A percentile compares a stretch with the other conserved stretches of the same genome.
Evolutionary conservation across 2,329 filamentous ascomycete genomes (phyloP).

Genomic region (Fonsecaea multimorphosa): DNA sequence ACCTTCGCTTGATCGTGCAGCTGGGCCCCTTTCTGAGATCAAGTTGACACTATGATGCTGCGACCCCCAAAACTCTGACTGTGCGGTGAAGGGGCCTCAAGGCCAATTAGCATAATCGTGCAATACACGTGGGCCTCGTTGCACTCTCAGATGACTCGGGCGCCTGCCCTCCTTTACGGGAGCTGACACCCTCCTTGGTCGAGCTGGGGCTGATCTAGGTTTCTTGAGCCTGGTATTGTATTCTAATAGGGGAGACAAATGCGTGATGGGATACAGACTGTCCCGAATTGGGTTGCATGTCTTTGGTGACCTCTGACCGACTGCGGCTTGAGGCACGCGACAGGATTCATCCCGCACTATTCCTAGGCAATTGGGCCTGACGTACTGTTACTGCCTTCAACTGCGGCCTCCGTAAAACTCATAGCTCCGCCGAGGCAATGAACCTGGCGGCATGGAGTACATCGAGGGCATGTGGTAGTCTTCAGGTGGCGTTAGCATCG

Average conservation of each 20-base stretch:
- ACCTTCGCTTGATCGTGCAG: conserved; percentile 10
- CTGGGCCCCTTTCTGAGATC: background rate
- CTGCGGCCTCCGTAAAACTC: conserved; percentile 34
- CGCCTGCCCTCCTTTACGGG: conserved; percentile 15
- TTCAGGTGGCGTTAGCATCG: conserved; percentile 31
- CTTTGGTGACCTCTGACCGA: background rate
- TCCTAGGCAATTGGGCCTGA: background rate
- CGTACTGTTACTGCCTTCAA: conserved; percentile 7
- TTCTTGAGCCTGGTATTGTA: background rate
- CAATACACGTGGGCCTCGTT: conserved; percentile 26
- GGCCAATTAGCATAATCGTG: conserved; percentile 26
- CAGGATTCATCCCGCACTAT: conserved; percentile 14
- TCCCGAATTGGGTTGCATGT: conserved; percentile 2
- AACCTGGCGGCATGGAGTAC: conserved; percentile 31
- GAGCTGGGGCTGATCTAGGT: conserved; percentile 5
- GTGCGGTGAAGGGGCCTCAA: conserved; percentile 1
- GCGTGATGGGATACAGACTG: background rate
- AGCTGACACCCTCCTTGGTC: conserved; percentile 21
- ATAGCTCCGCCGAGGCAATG: conserved; percentile 38
- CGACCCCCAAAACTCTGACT: conserved; percentile 4
- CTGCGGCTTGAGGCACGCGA: conserved; percentile 21
- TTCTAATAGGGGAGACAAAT: background rate
- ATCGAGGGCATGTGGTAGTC: conserved; percentile 25
- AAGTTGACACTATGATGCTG: background rate
- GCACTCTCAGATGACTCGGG: conserved; percentile 17